phyloP scores from a whole-genome alignment of 345 rosid species.

The Brassica cretica region DNA sequence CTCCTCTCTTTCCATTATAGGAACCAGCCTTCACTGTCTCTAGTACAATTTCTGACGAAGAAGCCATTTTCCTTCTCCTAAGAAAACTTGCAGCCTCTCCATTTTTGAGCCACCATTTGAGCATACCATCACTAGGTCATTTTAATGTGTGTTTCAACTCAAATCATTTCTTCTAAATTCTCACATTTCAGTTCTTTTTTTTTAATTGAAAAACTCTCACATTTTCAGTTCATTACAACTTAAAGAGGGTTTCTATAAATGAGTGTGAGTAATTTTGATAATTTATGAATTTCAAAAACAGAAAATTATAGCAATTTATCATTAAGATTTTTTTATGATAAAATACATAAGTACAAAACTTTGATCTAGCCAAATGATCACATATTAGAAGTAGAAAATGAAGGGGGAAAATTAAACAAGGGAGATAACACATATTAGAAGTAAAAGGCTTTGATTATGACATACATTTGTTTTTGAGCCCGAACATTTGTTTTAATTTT shows the following conservation, averaged over 20 bases:
- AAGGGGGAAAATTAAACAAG: too few relatives aligned
- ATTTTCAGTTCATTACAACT: not conserved
- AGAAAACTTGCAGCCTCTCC: conserved; percentile 52
- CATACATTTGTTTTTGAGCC: too few relatives aligned
- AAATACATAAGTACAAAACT: not conserved
- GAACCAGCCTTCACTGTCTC: conserved; percentile 39
- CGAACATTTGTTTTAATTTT: too few relatives aligned
- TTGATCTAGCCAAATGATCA: not conserved
- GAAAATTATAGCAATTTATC: not conserved
- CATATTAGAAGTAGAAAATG: not conserved
- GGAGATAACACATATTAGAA: not conserved
- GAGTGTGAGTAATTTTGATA: not conserved
- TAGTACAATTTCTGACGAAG: conserved; percentile 29
- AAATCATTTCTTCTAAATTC: too few relatives aligned
- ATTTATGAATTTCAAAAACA: not conserved
- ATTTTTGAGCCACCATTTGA: conserved; percentile 37
- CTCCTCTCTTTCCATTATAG: conserved; percentile 37
- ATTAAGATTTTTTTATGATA: too few relatives aligned
- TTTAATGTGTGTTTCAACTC: too few relatives aligned
- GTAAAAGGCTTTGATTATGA: not conserved
- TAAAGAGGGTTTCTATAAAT: not conserved
- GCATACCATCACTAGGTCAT: too few relatives aligned
- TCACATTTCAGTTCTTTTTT: too few relatives aligned
- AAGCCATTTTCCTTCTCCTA: conserved; percentile 48
- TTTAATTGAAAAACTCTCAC: too few relatives aligned